Percentiles rank a stretch among this genome's conserved stretches.
Evolutionary conservation across 2,329 filamentous ascomycete species (phyloP).

Genomic region (Alternaria sp.): DNA sequence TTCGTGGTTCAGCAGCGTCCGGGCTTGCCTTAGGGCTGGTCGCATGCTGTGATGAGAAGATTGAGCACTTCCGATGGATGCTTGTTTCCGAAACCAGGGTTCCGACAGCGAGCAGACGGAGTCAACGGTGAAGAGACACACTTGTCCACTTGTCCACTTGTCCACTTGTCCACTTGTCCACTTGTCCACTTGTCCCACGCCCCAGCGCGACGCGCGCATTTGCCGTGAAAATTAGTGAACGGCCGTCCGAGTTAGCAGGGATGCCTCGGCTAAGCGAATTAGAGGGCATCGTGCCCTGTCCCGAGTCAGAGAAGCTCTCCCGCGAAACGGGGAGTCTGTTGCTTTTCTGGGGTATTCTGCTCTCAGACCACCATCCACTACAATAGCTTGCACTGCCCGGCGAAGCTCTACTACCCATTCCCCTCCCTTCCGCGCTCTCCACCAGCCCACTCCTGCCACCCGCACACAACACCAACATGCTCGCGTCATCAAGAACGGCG

Average conservation of each 20-base stretch:
- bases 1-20: constrained; percentile 39
- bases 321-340: constrained; percentile 28
- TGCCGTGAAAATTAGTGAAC: constrained; percentile 31
- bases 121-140: neutral
- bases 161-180: neutral
- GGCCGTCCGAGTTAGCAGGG: constrained; percentile 28
- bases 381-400: constrained; percentile 18
- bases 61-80: neutral
- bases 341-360: constrained; percentile 42
- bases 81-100: neutral
- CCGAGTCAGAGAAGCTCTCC: constrained; percentile 27
- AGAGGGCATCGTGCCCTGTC: constrained; percentile 20
- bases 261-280: constrained; percentile 26
- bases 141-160: neutral
- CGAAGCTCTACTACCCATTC: constrained; percentile 22
- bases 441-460: constrained; percentile 16
- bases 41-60: constrained; percentile 41
- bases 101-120: neutral
- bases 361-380: constrained; percentile 37
- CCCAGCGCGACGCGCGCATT: constrained; percentile 22
- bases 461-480: constrained; percentile 39
- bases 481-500: constrained; percentile 51
- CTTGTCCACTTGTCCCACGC: neutral
- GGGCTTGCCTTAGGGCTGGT: constrained; percentile 40
- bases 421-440: constrained; percentile 15